Evolutionary conservation across 2,329 filamentous ascomycete genomes (phyloP), one percentile per base, ranked within the genome.

Genomic region (Colletotrichum destructivum): DNA sequence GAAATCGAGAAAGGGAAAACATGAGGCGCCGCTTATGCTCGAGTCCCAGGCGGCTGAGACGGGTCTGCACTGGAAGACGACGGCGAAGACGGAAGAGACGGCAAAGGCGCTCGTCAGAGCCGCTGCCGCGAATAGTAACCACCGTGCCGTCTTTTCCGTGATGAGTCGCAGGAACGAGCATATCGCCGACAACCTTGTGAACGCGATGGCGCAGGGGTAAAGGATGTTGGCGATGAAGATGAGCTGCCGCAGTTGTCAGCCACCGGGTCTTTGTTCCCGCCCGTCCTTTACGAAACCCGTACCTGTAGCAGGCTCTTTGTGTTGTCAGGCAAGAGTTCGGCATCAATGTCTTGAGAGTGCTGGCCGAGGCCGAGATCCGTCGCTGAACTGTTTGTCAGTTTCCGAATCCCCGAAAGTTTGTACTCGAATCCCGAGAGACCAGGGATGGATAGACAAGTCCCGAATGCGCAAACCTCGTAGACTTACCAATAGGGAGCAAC

Each of bases 41-140:
- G 76, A 69, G 44, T 79, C 75, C 79, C 79, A 81, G 1, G 79
- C 77, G 3, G 76, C 76, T 4, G 55, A 18, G 3, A 72, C 21
- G 2, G 70, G 70, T 15, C 13, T 66, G 55, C 70, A 72, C 26
- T 72, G 70, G 13, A 72, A 71, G 21, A 72, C 18, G 7, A 71
- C 62, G 3, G 61, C 66, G 12, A 69, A 71, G 0, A 66, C 55
- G 8, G 55, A 71, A 15, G 66, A 61, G 6, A 72, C 4, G 1
- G 31, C 49, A 9, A 72, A 72, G 2, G 13, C 55, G 6, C 55
- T 47, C 4, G 61, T 62, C 26, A 72, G 13, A 0, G 11, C 42
- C 13, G 66, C 62, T 9, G 49, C 44, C 7, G 23, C 56, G 26
- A 62, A 66, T 51, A 72, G 56, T 4, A 31, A 8, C 23, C 51